Percentiles rank a stretch among this genome's conserved stretches.
Evolutionary conservation across 106 monocot species (phyloP).

Genomic region (Iris macrosiphon): DNA sequence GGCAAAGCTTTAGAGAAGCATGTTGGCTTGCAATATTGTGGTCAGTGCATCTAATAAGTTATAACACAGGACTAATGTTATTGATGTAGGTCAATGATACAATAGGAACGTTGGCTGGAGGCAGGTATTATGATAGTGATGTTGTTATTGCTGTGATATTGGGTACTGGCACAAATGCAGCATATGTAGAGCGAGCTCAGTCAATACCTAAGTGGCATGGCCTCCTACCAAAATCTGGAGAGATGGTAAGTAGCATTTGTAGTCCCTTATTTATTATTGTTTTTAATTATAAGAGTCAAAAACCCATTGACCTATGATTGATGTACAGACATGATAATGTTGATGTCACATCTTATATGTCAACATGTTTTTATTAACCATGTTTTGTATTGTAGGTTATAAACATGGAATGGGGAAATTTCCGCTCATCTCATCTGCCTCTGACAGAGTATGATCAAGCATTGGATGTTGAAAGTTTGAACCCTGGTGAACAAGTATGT

Average conservation of each 20-base stretch:
- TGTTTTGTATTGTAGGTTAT: constrained; percentile 24
- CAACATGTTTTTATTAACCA: background rate
- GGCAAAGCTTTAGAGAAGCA: background rate
- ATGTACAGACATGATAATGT: no score
- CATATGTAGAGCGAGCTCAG: constrained; percentile 29
- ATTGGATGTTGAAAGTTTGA: constrained; percentile 40
- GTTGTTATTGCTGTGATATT: constrained; percentile 36
- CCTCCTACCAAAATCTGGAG: constrained; percentile 16
- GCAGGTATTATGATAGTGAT: constrained; percentile 30
- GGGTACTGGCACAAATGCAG: constrained; percentile 47
- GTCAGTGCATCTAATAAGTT: background rate
- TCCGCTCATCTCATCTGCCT: constrained; percentile 35
- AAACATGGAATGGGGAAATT: constrained; percentile 57
- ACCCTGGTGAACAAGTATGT: constrained; percentile 39
- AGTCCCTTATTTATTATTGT: no score
- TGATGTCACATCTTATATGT: no score
- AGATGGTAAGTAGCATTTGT: constrained; percentile 30
- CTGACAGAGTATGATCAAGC: constrained; percentile 35
- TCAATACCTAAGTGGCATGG: constrained; percentile 42
- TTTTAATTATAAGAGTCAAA: no score
- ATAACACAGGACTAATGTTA: background rate
- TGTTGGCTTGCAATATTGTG: background rate
- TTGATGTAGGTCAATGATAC: constrained; percentile 44
- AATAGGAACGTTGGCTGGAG: constrained; percentile 41
- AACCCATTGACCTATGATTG: no score